Percentiles rank a stretch among this genome's conserved stretches.
These are phyloP conservation scores for Juncus effusus DNA, from an alignment of 176 grass and related monocot species.

Conservation along the genomic window DNA sequence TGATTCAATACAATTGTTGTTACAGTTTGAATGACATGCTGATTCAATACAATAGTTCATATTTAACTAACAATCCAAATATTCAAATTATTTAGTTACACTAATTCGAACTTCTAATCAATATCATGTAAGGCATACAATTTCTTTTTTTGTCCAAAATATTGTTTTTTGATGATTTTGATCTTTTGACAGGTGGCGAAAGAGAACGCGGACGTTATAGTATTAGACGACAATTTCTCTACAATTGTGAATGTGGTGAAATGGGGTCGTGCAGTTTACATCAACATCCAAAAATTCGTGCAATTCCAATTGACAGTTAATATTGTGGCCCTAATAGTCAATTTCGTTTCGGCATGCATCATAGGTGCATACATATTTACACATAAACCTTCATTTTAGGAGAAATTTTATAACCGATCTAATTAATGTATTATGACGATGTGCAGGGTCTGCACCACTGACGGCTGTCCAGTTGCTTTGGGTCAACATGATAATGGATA, in stretches of 20 bases:
- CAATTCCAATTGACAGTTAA: constrained; percentile 92
- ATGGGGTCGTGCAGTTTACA: constrained; percentile 84
- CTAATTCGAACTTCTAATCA: too few relatives aligned
- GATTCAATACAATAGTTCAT: too few relatives aligned
- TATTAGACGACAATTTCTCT: constrained; percentile 81
- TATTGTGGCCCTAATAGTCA: constrained; percentile 78
- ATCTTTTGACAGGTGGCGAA: too few relatives aligned
- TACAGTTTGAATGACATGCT: too few relatives aligned
- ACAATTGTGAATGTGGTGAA: constrained; percentile 73
- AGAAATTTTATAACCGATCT: too few relatives aligned
- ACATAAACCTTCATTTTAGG: too few relatives aligned
- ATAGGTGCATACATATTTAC: constrained; percentile 33
- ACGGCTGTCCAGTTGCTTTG: constrained; percentile 95
- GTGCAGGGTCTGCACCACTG: constrained; percentile 64
- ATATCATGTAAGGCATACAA: too few relatives aligned
- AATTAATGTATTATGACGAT: neutral
- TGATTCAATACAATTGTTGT: too few relatives aligned
- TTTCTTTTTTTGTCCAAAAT: too few relatives aligned
- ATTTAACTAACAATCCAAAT: too few relatives aligned
- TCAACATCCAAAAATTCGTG: constrained; percentile 94
- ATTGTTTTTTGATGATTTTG: too few relatives aligned
- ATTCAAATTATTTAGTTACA: too few relatives aligned
- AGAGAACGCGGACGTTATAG: constrained; percentile 85
- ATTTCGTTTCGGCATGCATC: constrained; percentile 78
- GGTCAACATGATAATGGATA: constrained; percentile 99